phyloP scores from a whole-genome alignment of 2,329 filamentous ascomycete species.

The Colletotrichum incanum region DNA sequence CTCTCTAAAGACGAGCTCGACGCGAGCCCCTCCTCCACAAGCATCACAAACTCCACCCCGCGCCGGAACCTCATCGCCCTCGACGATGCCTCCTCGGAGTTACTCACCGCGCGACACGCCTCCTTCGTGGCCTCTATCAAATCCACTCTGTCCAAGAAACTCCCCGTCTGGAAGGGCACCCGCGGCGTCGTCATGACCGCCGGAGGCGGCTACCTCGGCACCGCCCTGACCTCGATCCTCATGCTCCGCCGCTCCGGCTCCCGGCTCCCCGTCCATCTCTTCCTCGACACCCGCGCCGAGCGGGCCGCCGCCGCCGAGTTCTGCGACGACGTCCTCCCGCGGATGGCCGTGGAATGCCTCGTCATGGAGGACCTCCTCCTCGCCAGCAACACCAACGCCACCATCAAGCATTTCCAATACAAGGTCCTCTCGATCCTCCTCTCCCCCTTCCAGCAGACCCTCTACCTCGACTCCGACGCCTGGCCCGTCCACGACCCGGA shows the following conservation, averaged over 20 bases:
- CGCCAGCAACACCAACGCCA: slow-evolving; percentile 38
- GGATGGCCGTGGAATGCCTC: slow-evolving; percentile 52
- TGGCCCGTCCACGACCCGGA: slow-evolving; percentile 61
- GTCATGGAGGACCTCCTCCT: slow-evolving; percentile 50
- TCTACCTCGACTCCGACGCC: slow-evolving; percentile 72
- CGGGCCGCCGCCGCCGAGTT: slow-evolving; percentile 48
- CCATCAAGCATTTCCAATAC: slow-evolving; percentile 64
- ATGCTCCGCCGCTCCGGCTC: slow-evolving; percentile 68
- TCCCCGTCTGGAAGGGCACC: slow-evolving; percentile 52
- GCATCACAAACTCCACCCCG: slow-evolving; percentile 25
- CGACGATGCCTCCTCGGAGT: slow-evolving; percentile 9
- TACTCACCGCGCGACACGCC: slow-evolving; percentile 32
- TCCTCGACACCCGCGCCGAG: slow-evolving; percentile 52
- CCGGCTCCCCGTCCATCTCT: slow-evolving; percentile 61
- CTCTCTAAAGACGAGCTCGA: slow-evolving; percentile 30
- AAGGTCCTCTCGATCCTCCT: slow-evolving; percentile 72
- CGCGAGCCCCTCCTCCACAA: slow-evolving; percentile 9
- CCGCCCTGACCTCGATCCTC: slow-evolving; percentile 65
- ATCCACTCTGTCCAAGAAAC: slow-evolving; percentile 49
- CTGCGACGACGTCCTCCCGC: slow-evolving; percentile 51
- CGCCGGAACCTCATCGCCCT: slow-evolving; percentile 40
- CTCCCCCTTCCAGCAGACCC: slow-evolving; percentile 71
- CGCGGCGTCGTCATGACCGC: slow-evolving; percentile 68
- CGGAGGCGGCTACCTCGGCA: slow-evolving; percentile 62
- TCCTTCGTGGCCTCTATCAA: slow-evolving; percentile 51